Evolutionary conservation across 164 flowering plant species (phyloP).

Genomic region (Stephania cephalantha): DNA sequence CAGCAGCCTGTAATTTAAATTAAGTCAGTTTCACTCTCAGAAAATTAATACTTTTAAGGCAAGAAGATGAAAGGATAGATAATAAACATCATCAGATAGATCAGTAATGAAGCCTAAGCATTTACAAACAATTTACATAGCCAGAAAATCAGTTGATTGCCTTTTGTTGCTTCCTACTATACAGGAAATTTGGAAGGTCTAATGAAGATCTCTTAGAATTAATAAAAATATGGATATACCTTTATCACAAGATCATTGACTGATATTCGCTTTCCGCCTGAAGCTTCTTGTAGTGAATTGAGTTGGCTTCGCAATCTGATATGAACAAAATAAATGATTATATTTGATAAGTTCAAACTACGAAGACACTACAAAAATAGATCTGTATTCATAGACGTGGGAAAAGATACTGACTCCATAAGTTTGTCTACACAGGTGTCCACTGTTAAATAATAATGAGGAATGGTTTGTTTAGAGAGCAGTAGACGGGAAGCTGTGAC

Average conservation of each 20-base stretch:
- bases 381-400: not conserved
- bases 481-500: slow-evolving; percentile 81
- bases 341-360: not conserved
- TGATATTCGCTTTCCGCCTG: slow-evolving; percentile 84
- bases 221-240: slow-evolving; percentile 33
- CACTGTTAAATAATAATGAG: slow-evolving; percentile 90
- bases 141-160: not conserved
- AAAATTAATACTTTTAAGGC: not conserved
- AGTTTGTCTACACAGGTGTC: slow-evolving; percentile 88
- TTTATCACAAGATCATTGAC: slow-evolving; percentile 92
- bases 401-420: slow-evolving; percentile 57
- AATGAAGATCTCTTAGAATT: not conserved
- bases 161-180: not conserved
- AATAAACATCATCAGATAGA: not conserved
- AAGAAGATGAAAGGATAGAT: not conserved
- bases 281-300: slow-evolving; percentile 80
- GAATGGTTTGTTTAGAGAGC: slow-evolving; percentile 91
- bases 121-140: not conserved
- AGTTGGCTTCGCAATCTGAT: slow-evolving; percentile 70
- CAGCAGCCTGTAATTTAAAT: slow-evolving; percentile 61
- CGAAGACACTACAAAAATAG: not conserved
- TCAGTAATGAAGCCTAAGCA: not conserved
- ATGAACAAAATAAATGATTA: not conserved
- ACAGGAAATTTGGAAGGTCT: not conserved
- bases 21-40: slow-evolving; percentile 1